Evolutionary conservation across 1,284 basidiomycete genomes (phyloP), one percentile per base, ranked within the genome.

Genomic region (Fomitopsis betulina): DNA sequence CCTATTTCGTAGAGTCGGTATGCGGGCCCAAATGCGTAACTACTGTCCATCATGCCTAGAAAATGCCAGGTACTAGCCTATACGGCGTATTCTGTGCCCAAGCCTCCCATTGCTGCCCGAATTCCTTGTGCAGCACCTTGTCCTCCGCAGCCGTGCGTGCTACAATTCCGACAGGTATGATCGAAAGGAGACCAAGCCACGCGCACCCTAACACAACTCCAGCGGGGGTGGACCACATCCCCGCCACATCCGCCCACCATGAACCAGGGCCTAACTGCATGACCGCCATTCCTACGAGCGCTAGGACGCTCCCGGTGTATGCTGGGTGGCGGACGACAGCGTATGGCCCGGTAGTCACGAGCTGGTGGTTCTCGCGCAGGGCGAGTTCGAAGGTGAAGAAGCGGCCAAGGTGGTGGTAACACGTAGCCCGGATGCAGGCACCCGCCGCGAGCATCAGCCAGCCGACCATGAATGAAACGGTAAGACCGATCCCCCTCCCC

Each of bases 301-400:
- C 55, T 33, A 57, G 15, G 13, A 57, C 52, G 33, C 56, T 39
- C 23, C 55, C 61, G 2, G 58, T 49, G 37, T 62, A 62, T 21
- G 49, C 51, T 12, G 61, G 61, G 33, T 62, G 61, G 30, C 61
- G 61, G 19, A 62, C 58, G 50, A 57, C 21, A 27, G 58, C 19
- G 45, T 62, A 62, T 17, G 61, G 61, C 9, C 61, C 61, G 30
- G 55, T 51, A 15, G 61, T 62, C 38, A 62, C 47, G 43, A 62
- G 61, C 42, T 56, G 52, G 54, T 62, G 61, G n/a, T 54, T 53
- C 15, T 56, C 45, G 27, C 49, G 55, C 5, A 62, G 32, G 32
- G 61, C 55, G 53, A 62, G 58, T 23, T 62, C 52, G 38, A 58
- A 60, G 17, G 61, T 62, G 58, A 62, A 62, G 37, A 54, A 55